Base-by-base conservation (phyloP, 345 rosid genomes). In the Salix suchowensis region DNA sequence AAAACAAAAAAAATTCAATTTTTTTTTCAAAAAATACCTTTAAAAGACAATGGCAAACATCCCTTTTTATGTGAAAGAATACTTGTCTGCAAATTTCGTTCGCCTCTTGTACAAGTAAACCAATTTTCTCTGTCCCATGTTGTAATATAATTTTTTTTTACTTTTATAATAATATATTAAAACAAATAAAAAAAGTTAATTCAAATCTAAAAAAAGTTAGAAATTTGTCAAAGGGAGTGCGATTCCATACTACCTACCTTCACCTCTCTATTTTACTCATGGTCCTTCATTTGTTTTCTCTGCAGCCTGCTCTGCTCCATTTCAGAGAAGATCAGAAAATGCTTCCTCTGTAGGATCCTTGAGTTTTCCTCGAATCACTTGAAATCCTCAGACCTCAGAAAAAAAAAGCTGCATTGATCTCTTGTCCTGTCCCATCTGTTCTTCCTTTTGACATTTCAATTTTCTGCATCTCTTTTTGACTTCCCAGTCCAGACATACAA, bases 291-390 rank as follows among this genome's bases (percentile, higher is more conserved):
- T 26, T 44, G 54, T 65, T n/a, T 70, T 18, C 61, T 72, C 82
- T 61, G 74, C 65, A 37, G 60, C n/a, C 69, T 44, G 71, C 78
- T 71, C 81, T 76, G 82, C 76, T 76, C 26, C 58, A 18, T 65
- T 72, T 71, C 83, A 71, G 81, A 71, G 68, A 13, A 50, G 58
- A 48, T 36, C 24, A 65, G 23, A 78, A 36, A 77, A 76, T 67
- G 79, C 77, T 67, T 39, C 26, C 40, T 75, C 74, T 58, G 61
- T 28, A 26, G 14, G 32, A 60, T 70, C 55, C 26, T 54, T 34
- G 60, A 50, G 39, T 48, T 78, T 62, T 77, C 71, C 15, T 15
- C 30, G 58, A 66, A 36, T 36, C 78, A 42, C 67, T 58, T 75
- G n/a, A 14, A 66, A 79, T 34, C 54, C 72, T 26, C 1, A 48